phyloP scores from a whole-genome alignment of 768 basidiomycete species.

The Tulasnella sp. region DNA sequence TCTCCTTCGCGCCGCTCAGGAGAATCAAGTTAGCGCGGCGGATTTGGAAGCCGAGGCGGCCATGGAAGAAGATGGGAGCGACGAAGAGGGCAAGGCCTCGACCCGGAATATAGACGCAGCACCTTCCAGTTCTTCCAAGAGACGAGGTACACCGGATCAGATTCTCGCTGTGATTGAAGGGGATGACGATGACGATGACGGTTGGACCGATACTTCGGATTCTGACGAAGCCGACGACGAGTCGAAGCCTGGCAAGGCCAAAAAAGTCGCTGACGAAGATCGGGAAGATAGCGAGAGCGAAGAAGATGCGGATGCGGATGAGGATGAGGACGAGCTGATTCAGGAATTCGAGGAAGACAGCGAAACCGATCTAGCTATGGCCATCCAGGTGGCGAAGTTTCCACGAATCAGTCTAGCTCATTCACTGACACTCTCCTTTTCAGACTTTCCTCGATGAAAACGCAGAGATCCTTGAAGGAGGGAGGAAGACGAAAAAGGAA shows the following conservation, averaged over 20 bases:
- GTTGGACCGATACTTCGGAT: slow-evolving; percentile 31
- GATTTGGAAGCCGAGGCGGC: slow-evolving; percentile 52
- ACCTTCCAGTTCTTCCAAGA: slow-evolving; percentile 24
- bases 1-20: neutral
- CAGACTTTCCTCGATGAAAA: slow-evolving; percentile 60
- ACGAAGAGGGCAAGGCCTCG: slow-evolving; percentile 43
- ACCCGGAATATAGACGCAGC: slow-evolving; percentile 29
- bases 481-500: neutral
- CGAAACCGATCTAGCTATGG: slow-evolving; percentile 29
- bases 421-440: slow-evolving; percentile 14
- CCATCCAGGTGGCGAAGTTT: slow-evolving; percentile 28
- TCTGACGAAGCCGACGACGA: slow-evolving; percentile 32
- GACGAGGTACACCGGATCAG: neutral
- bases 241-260: slow-evolving; percentile 33
- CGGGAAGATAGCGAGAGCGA: slow-evolving; percentile 24
- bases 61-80: slow-evolving; percentile 33
- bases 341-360: slow-evolving; percentile 30
- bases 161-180: slow-evolving; percentile 24
- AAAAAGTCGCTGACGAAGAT: slow-evolving; percentile 27
- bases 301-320: slow-evolving; percentile 28
- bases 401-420: slow-evolving; percentile 8
- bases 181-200: slow-evolving; percentile 28
- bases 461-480: slow-evolving; percentile 36
- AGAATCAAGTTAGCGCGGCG: slow-evolving; percentile 47
- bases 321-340: slow-evolving; percentile 33